These are phyloP conservation scores for Croton setiger DNA, from an alignment of 441 rosid genomes.

Conservation along the genomic window DNA sequence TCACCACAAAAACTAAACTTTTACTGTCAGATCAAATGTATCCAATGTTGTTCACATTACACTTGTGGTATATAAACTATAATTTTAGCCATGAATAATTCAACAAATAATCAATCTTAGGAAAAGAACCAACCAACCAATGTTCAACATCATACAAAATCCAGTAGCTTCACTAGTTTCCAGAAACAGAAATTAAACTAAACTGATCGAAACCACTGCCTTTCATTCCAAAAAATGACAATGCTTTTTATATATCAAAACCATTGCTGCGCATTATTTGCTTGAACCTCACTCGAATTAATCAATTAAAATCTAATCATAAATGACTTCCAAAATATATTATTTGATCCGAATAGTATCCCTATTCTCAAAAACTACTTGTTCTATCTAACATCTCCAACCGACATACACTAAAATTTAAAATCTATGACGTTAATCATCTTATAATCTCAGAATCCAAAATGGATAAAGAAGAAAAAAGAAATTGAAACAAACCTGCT, in stretches of 20 bases:
- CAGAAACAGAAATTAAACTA: neutral
- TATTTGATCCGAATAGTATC: too few species aligned
- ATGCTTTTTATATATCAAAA: neutral
- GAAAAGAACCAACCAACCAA: neutral
- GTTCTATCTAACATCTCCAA: neutral
- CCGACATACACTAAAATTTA: neutral
- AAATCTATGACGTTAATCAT: neutral
- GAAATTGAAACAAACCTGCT: slow-evolving; percentile 47
- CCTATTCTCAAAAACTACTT: neutral
- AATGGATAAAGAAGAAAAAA: neutral
- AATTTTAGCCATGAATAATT: neutral
- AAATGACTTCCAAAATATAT: neutral
- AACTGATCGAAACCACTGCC: neutral
- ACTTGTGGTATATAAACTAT: neutral
- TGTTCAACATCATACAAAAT: neutral
- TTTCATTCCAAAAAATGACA: neutral
- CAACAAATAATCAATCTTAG: neutral
- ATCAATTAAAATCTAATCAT: too few species aligned
- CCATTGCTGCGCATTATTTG: neutral
- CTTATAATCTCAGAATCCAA: slow-evolving; percentile 12
- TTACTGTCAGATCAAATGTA: neutral
- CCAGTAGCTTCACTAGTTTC: too few species aligned
- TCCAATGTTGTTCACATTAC: neutral
- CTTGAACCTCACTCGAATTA: too few species aligned
- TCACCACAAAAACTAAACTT: neutral